Evolutionary conservation across 2,329 filamentous ascomycete species (phyloP).

Genomic region (Aspergillus hortae): DNA sequence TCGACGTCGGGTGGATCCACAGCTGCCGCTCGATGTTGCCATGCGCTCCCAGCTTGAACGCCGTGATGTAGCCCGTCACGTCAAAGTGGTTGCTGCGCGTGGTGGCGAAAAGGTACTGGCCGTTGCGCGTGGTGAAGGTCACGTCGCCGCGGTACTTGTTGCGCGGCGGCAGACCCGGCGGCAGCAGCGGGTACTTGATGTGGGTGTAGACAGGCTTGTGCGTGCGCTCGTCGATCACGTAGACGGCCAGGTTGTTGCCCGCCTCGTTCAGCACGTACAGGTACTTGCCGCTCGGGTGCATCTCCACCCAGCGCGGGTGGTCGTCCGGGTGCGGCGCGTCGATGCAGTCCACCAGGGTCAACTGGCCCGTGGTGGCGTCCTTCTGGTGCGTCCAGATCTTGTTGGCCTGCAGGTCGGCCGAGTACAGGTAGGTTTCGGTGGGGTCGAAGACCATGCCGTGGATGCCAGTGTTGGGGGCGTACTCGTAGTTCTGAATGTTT

Average conservation of each 20-base stretch:
- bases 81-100: slow-evolving; percentile 73
- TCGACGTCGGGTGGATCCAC: slow-evolving; percentile 78
- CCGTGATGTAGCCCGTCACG: slow-evolving; percentile 77
- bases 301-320: slow-evolving; percentile 84
- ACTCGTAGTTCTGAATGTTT: slow-evolving; percentile 47
- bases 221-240: slow-evolving; percentile 70
- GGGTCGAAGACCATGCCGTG: slow-evolving; percentile 49
- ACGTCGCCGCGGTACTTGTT: slow-evolving; percentile 79
- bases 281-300: slow-evolving; percentile 73
- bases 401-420: slow-evolving; percentile 47
- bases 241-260: slow-evolving; percentile 80
- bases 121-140: slow-evolving; percentile 66
- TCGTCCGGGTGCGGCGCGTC: slow-evolving; percentile 68
- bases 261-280: slow-evolving; percentile 86
- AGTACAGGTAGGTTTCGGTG: slow-evolving; percentile 45
- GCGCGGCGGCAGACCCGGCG: slow-evolving; percentile 53
- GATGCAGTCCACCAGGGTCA: slow-evolving; percentile 68
- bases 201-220: slow-evolving; percentile 76
- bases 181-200: slow-evolving; percentile 73
- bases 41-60: slow-evolving; percentile 65
- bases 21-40: slow-evolving; percentile 76
- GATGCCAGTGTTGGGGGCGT: slow-evolving; percentile 43
- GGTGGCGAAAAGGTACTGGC: slow-evolving; percentile 76
- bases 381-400: slow-evolving; percentile 78
- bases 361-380: slow-evolving; percentile 54